Conservation (phyloP, 257 asterid genomes). For the Knoxia roxburghii region DNA sequence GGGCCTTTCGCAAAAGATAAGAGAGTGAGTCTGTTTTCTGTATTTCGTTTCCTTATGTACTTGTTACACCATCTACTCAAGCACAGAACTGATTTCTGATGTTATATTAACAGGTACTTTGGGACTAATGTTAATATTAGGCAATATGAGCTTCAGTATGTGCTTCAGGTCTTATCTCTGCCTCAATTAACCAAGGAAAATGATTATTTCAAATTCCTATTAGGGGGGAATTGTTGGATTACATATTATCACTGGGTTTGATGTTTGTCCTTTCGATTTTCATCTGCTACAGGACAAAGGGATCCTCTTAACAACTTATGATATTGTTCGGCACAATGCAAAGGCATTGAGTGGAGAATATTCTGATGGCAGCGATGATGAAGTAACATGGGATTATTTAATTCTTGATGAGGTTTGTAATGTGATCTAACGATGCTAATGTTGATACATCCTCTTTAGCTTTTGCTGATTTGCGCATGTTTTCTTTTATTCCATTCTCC, state of each 20-base stretch:
- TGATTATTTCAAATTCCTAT: neutral
- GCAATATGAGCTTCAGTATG: conserved; percentile 85
- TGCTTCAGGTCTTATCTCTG: conserved; percentile 64
- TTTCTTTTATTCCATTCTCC: neutral
- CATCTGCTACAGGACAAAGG: conserved; percentile 60
- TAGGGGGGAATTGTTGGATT: neutral
- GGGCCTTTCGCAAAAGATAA: conserved; percentile 69
- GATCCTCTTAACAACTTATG: conserved; percentile 84
- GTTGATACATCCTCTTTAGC: neutral
- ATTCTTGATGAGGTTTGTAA: conserved; percentile 78
- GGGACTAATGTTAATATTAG: conserved; percentile 56
- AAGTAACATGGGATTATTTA: conserved; percentile 76
- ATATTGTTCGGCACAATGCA: conserved; percentile 75
- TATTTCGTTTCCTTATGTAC: conserved; percentile 6
- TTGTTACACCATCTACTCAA: neutral
- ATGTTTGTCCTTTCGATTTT: conserved; percentile 10
- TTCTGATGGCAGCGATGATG: conserved; percentile 53
- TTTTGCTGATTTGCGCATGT: neutral
- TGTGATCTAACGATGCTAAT: neutral
- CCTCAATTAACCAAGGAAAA: neutral
- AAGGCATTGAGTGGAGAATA: conserved; percentile 60
- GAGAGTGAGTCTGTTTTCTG: conserved; percentile 56
- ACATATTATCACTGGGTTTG: conserved; percentile 8
- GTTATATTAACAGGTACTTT: conserved; percentile 57
- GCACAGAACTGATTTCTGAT: conserved; percentile 7